phyloP scores from a whole-genome alignment of 495 filamentous ascomycete species.

The Pseudotulostoma volvatum region DNA sequence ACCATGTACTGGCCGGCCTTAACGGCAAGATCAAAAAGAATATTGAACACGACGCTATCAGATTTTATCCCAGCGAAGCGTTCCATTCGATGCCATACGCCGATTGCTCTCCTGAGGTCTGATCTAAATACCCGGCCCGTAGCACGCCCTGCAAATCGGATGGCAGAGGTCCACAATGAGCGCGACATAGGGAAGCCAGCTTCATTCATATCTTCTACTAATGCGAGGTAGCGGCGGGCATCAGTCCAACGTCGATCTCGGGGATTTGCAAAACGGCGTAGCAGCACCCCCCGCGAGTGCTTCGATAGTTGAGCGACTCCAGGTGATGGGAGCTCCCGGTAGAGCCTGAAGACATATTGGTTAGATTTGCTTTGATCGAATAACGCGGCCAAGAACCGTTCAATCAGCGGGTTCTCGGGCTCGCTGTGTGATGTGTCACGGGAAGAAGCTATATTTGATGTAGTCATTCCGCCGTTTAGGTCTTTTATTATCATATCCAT shows the following conservation, averaged over 20 bases:
- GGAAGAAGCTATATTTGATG: not conserved
- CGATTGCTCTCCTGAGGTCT: conserved; percentile 56
- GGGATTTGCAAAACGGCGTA: conserved; percentile 46
- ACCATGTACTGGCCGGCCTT: conserved; percentile 69
- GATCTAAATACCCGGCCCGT: conserved; percentile 41
- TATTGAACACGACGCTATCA: conserved; percentile 68
- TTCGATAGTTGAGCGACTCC: conserved; percentile 48
- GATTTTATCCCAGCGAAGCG: conserved; percentile 42
- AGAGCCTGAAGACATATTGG: conserved; percentile 40
- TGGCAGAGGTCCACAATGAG: conserved; percentile 66
- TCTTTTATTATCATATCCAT: not conserved
- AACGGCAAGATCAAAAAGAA: conserved; percentile 76
- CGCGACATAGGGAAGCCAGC: conserved; percentile 44
- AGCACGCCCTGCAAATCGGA: conserved; percentile 59
- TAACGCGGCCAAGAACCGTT: conserved; percentile 26
- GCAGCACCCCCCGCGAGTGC: conserved; percentile 41
- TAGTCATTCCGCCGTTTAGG: not conserved
- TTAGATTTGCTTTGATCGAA: conserved; percentile 28
- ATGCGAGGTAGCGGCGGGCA: conserved; percentile 57
- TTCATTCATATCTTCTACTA: conserved; percentile 68
- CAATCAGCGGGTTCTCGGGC: not conserved
- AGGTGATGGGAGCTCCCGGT: conserved; percentile 44
- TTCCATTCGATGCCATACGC: conserved; percentile 86
- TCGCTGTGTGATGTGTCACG: not conserved
- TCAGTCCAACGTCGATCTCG: conserved; percentile 23